Percentiles rank a stretch among this genome's conserved stretches.
Evolutionary conservation across 2,329 filamentous ascomycete genomes (phyloP).

Genomic region (Aspergillus sp.): DNA sequence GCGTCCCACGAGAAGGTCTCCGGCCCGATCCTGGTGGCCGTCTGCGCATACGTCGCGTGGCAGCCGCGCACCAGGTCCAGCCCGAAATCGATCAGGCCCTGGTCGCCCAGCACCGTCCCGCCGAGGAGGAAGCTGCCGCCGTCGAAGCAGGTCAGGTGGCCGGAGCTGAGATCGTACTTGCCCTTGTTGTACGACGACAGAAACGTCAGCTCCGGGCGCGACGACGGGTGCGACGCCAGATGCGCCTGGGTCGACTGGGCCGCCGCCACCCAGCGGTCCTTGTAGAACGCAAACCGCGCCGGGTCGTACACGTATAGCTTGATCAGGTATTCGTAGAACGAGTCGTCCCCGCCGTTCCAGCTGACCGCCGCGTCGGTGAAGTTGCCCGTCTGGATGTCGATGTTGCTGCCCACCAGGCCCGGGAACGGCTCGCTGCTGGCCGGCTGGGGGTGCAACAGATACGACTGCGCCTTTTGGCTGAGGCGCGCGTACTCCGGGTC

Average conservation of each 20-base stretch:
- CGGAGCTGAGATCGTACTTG: constrained; percentile 28
- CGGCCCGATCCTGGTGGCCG: constrained; percentile 66
- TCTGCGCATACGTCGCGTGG: constrained; percentile 62
- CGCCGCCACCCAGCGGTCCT: constrained; percentile 65
- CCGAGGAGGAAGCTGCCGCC: constrained; percentile 81
- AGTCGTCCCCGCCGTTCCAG: constrained; percentile 70
- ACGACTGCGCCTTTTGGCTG: constrained; percentile 58
- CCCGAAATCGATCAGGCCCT: constrained; percentile 65
- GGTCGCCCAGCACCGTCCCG: constrained; percentile 57
- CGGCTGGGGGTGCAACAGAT: constrained; percentile 61
- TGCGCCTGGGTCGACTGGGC: constrained; percentile 67
- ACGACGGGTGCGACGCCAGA: constrained; percentile 59
- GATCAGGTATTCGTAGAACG: constrained; percentile 82
- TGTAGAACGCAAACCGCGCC: constrained; percentile 54
- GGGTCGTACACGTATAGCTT: constrained; percentile 84
- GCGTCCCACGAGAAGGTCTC: constrained; percentile 60
- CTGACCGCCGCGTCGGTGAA: constrained; percentile 62
- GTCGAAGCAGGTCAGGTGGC: constrained; percentile 66
- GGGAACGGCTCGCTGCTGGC: constrained; percentile 61
- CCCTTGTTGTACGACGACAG: constrained; percentile 31
- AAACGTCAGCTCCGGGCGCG: constrained; percentile 64
- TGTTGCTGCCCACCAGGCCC: constrained; percentile 61
- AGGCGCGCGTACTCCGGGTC: constrained; percentile 59
- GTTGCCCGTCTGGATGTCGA: constrained; percentile 56
- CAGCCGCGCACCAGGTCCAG: constrained; percentile 64